Evolutionary conservation across 768 basidiomycete genomes (phyloP), one percentile per base, ranked within the genome.

Genomic region (Calocybe cyanea): DNA sequence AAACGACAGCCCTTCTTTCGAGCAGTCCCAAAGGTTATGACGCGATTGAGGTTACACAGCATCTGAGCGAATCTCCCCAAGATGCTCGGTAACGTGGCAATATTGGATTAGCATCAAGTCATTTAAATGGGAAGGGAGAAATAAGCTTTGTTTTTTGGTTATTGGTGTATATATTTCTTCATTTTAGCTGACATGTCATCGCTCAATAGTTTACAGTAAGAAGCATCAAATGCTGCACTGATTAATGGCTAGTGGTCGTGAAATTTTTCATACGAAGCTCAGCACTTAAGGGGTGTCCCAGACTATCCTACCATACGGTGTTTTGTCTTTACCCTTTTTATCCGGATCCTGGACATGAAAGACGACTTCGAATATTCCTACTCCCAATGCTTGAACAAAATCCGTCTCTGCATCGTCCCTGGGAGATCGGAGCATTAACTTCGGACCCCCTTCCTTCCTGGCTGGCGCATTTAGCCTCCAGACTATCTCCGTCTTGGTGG

Each of bases 361-460:
- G 0, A 66, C 80, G 2, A 85, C 66, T 52, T 85, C 82, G 45
- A 71, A 76, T 1, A 83, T 70, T 2, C 74, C 72, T 7, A 63
- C 45, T 0, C 64, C 65, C 7, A 51, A 51, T 14, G 45, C 39
- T 21, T 39, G 41, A 41, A 71, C 41, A 55, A 72, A 65, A 9
- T 33, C 40, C 9, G 41, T 33, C 42, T 79, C 71, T 10, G 62
- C 65, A 1, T 64, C 68, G 31, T 65, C 60, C 19, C 34, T 44
- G 1, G 78, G 65, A n/a, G 54, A 51, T 32, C 56, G 57, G 33
- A 78, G 44, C 17, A 76, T 49, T 11, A 81, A 48, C 32, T 43
- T 53, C 0, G 57, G 59, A 4, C 51, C 43, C 14, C 38, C 38
- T 19, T 43, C 6, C 25, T 5, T 36, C 7, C 45, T 54, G 50